Percentiles rank a stretch among this genome's conserved stretches.
Evolutionary conservation across 2,329 filamentous ascomycete genomes (phyloP).

Genomic region (Penicillium sclerotigenum): DNA sequence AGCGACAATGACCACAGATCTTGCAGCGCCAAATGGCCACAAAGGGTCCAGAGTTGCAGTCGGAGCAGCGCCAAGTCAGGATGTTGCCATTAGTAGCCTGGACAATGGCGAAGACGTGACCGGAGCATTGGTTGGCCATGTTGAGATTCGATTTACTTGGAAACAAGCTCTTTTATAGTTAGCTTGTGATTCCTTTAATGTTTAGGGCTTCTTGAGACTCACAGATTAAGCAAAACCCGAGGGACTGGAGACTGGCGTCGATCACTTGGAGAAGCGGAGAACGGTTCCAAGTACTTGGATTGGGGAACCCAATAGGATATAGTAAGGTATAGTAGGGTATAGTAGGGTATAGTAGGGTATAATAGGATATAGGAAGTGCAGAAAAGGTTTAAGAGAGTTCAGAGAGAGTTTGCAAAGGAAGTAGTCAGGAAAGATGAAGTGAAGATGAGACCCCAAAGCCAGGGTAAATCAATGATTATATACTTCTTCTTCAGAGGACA

Average conservation of each 20-base stretch:
- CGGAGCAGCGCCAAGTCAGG: constrained; percentile 43
- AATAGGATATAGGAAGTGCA: background rate
- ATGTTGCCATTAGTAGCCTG: constrained; percentile 44
- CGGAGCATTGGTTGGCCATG: constrained; percentile 43
- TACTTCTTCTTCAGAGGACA: background rate
- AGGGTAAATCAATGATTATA: background rate
- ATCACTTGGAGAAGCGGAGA: constrained; percentile 20
- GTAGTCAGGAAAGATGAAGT: background rate
- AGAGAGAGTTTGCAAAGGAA: background rate
- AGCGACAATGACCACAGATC: constrained; percentile 42
- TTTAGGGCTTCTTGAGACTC: constrained; percentile 12
- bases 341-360: too few relatives aligned
- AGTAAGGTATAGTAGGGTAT: background rate
- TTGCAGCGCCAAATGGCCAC: constrained; percentile 45
- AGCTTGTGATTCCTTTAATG: background rate
- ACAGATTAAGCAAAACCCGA: constrained; percentile 21
- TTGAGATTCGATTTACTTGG: background rate
- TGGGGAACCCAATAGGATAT: background rate
- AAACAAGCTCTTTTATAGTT: background rate
- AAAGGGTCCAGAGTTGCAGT: constrained; percentile 43
- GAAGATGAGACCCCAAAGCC: background rate
- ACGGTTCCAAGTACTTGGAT: constrained; percentile 3
- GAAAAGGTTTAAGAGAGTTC: background rate
- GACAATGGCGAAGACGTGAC: constrained; percentile 39
- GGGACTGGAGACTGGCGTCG: constrained; percentile 17